Percentiles rank a stretch among this genome's conserved stretches.
Evolutionary conservation across 352 stramenopile genomes (phyloP).

Genomic region (Globisporangium yorkense): DNA sequence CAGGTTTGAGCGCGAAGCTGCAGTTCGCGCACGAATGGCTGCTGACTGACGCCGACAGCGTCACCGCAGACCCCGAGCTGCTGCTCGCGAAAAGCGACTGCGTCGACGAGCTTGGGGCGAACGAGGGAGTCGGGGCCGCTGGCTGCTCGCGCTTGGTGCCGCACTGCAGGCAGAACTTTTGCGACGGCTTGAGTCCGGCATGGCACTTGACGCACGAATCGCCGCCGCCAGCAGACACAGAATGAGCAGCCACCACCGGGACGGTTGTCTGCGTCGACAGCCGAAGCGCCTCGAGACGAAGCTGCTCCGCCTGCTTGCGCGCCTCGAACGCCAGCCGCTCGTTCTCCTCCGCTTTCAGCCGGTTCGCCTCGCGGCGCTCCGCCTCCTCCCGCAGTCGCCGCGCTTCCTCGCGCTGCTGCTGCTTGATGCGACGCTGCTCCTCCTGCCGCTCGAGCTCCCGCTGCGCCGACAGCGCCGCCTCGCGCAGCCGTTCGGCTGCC

Average conservation of each 20-base stretch:
- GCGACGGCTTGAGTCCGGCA: conserved; percentile 19
- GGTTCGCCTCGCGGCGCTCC: conserved; percentile 55
- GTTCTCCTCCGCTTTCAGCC: conserved; percentile 48
- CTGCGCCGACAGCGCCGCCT: conserved; percentile 46
- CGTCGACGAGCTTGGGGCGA: conserved; percentile 1
- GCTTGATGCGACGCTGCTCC: conserved; percentile 31
- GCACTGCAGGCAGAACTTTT: conserved; percentile 74
- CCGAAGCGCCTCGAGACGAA: conserved; percentile 44
- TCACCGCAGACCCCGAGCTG: conserved; percentile 23
- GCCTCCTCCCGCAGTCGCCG: conserved; percentile 52
- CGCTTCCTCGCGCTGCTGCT: conserved; percentile 42
- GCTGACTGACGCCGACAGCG: conserved; percentile 12
- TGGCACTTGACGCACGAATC: conserved; percentile 11
- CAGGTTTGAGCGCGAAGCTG: conserved; percentile 39
- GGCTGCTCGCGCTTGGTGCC: conserved; percentile 30
- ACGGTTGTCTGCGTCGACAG: conserved; percentile 27
- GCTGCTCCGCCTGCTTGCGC: conserved; percentile 56
- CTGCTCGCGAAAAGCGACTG: conserved; percentile 13
- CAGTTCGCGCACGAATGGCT: conserved; percentile 36
- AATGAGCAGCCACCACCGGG: not conserved
- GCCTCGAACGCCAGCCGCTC: conserved; percentile 53
- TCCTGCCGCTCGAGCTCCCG: conserved; percentile 57
- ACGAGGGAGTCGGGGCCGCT: not conserved
- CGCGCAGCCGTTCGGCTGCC: conserved; percentile 47
- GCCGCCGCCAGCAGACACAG: conserved; percentile 1